These are phyloP conservation scores for Emergomyces africanus DNA, from an alignment of 2,329 filamentous ascomycete species.

Conservation along the genomic window DNA sequence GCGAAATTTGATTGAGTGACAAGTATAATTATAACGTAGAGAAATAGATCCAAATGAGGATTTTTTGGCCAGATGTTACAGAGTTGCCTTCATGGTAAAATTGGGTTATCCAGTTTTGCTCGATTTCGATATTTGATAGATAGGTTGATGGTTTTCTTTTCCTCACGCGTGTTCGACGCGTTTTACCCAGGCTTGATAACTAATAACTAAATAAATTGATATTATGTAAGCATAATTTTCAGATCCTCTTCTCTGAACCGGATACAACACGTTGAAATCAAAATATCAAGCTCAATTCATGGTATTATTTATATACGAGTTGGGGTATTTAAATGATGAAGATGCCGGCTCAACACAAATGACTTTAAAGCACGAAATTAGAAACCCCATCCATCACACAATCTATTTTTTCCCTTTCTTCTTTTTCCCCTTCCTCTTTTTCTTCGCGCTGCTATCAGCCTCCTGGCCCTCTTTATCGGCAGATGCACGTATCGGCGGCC, in stretches of 20 bases:
- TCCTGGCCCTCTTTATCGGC: slow-evolving; percentile 16
- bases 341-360: background rate
- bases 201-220: background rate
- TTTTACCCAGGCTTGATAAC: too few species aligned
- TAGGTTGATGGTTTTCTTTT: background rate
- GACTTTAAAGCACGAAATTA: background rate
- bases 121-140: background rate
- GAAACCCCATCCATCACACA: background rate
- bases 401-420: slow-evolving; percentile 31
- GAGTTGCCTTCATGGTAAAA: background rate
- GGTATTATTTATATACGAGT: background rate
- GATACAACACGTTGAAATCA: background rate
- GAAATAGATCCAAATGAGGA: background rate
- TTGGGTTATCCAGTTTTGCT: too few species aligned
- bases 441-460: slow-evolving; percentile 22
- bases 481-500: slow-evolving; percentile 30
- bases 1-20: background rate
- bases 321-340: slow-evolving; percentile 1
- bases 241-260: too few species aligned
- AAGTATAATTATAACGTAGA: background rate
- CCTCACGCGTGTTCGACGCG: background rate
- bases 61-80: background rate
- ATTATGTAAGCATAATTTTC: background rate
- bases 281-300: background rate
- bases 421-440: slow-evolving; percentile 37